Evolutionary conservation across 2,329 filamentous ascomycete genomes (phyloP).

Genomic region (Xylaria hypoxylon): DNA sequence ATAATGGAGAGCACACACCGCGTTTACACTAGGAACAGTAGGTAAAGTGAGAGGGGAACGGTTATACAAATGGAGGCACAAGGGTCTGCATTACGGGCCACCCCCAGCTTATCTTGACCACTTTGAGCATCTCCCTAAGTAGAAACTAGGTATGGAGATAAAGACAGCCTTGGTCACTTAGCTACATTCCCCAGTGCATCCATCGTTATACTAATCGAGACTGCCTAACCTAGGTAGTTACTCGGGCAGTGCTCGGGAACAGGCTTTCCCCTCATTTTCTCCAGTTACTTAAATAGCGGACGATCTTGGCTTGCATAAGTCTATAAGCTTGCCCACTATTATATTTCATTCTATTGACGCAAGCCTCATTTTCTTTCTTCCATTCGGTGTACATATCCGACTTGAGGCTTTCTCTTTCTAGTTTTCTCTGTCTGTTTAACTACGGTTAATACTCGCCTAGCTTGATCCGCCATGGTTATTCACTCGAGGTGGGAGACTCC

Average conservation of each 20-base stretch:
- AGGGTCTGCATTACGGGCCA: neutral
- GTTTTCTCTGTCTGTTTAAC: neutral
- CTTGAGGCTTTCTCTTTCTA: neutral
- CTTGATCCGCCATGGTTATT: conserved; percentile 57
- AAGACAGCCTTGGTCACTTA: conserved; percentile 19
- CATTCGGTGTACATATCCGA: neutral
- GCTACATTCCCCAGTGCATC: conserved; percentile 6
- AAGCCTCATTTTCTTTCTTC: conserved; percentile 4
- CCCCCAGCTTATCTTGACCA: conserved; percentile 17
- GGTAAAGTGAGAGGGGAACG: neutral
- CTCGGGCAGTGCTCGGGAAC: conserved; percentile 20
- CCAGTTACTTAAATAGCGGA: conserved; percentile 9
- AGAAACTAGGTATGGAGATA: neutral
- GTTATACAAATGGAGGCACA: neutral
- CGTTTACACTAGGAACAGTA: neutral
- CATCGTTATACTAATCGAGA: too few species aligned
- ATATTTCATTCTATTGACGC: neutral
- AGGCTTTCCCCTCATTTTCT: conserved; percentile 35
- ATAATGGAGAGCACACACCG: neutral
- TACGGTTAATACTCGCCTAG: neutral
- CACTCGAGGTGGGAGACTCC: conserved; percentile 59
- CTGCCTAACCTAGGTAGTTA: conserved; percentile 2
- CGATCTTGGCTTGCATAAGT: neutral
- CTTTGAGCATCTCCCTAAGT: conserved; percentile 14
- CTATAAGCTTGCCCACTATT: neutral